Percentiles rank a stretch among this genome's conserved stretches.
Evolutionary conservation across 176 grass and related monocot species (phyloP).

Genomic region (Paspalum vaginatum): DNA sequence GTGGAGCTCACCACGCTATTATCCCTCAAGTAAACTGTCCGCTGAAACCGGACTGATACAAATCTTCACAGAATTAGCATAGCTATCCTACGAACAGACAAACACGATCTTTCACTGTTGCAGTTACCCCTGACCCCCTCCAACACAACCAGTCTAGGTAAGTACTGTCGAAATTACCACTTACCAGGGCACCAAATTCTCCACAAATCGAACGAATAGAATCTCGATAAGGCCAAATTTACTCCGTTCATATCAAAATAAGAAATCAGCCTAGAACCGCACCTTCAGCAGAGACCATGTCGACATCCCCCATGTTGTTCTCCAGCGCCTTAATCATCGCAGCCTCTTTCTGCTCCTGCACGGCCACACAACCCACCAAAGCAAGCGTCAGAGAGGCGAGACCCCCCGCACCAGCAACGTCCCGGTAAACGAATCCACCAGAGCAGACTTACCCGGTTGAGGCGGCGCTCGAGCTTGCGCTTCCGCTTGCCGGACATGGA

Average conservation of each 20-base stretch:
- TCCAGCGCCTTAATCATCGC: slow-evolving; percentile 52
- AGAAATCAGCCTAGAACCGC: background rate
- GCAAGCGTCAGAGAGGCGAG: background rate
- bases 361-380: background rate
- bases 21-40: background rate
- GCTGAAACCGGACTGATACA: background rate
- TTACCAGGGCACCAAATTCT: background rate
- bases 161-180: background rate
- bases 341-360: slow-evolving; percentile 60
- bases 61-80: background rate
- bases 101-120: background rate
- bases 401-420: background rate
- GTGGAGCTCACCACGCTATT: background rate
- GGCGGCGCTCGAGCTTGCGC: slow-evolving; percentile 55
- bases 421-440: background rate
- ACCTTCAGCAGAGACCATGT: slow-evolving; percentile 57
- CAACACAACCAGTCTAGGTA: background rate
- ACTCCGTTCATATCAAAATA: background rate
- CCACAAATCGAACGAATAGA: background rate
- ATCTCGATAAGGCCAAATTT: background rate
- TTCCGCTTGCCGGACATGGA: slow-evolving; percentile 64
- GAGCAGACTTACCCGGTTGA: slow-evolving; percentile 35
- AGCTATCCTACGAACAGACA: background rate
- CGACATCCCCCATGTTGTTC: slow-evolving; percentile 53
- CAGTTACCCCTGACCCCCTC: background rate